phyloP scores from a whole-genome alignment of 116 monocot species.

The Cymodocea nodosa region DNA sequence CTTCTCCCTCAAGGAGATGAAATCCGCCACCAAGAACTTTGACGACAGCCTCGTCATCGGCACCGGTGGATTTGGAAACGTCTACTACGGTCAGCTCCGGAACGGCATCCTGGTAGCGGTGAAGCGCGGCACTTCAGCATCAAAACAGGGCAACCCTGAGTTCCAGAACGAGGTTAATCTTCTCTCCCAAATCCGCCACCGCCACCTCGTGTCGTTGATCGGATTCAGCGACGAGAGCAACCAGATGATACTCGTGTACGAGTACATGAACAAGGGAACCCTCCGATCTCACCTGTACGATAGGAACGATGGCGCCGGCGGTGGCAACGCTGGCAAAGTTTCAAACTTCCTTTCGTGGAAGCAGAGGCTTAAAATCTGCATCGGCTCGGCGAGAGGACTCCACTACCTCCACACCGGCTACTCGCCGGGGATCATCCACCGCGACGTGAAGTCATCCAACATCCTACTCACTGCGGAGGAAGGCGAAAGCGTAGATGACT shows the following conservation, averaged over 20 bases:
- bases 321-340: too few relatives aligned
- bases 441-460: constrained; percentile 83
- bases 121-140: constrained; percentile 15
- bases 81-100: constrained; percentile 37
- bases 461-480: too few relatives aligned
- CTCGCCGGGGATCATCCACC: constrained; percentile 65
- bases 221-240: too few relatives aligned
- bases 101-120: constrained; percentile 46
- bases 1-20: constrained; percentile 27
- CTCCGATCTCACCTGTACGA: constrained; percentile 11
- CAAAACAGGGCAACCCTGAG: constrained; percentile 38
- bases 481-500: constrained; percentile 61
- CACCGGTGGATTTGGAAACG: constrained; percentile 58
- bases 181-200: too few relatives aligned
- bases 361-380: constrained; percentile 18
- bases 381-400: constrained; percentile 67
- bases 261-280: constrained; percentile 6
- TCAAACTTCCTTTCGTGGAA: constrained; percentile 6
- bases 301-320: too few relatives aligned
- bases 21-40: constrained; percentile 27
- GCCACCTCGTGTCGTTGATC: too few relatives aligned
- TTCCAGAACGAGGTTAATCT: too few relatives aligned
- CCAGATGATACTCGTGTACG: too few relatives aligned
- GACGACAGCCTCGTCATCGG: constrained; percentile 32
- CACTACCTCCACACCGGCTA: constrained; percentile 78